Conservation (phyloP, 805 yeast genomes). For the Zygosaccharomyces gambellarensis region DNA sequence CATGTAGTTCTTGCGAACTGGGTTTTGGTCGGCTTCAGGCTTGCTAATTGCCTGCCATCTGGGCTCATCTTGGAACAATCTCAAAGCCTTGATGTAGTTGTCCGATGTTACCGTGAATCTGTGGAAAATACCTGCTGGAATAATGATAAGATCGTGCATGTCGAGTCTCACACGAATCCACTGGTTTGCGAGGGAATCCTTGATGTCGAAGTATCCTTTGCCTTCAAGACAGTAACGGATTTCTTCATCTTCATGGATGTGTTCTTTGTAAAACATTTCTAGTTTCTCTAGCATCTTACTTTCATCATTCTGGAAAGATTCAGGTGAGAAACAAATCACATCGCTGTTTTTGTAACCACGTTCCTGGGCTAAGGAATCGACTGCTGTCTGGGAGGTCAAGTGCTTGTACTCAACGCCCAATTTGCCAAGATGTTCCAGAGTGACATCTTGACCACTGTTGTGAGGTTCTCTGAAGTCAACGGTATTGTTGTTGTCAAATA, state of each 20-base stretch:
- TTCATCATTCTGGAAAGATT: slow-evolving; percentile 58
- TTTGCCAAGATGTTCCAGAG: slow-evolving; percentile 44
- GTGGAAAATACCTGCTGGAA: slow-evolving; percentile 94
- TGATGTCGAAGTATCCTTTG: slow-evolving; percentile 85
- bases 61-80: slow-evolving; percentile 91
- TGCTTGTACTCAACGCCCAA: slow-evolving; percentile 68
- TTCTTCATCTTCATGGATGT: slow-evolving; percentile 95
- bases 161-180: slow-evolving; percentile 76
- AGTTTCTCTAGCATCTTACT: slow-evolving; percentile 58
- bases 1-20: slow-evolving; percentile 45
- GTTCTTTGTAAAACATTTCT: slow-evolving; percentile 71
- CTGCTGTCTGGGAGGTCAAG: slow-evolving; percentile 46
- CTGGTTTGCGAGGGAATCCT: slow-evolving; percentile 46
- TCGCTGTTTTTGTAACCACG: slow-evolving; percentile 81
- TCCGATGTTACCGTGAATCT: slow-evolving; percentile 71
- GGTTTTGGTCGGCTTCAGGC: slow-evolving; percentile 47
- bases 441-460: slow-evolving; percentile 59
- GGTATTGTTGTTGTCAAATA: slow-evolving; percentile 57
- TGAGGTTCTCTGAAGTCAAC: slow-evolving; percentile 65
- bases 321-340: slow-evolving; percentile 53
- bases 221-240: slow-evolving; percentile 87
- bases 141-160: slow-evolving; percentile 59
- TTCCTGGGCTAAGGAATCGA: slow-evolving; percentile 61
- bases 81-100: slow-evolving; percentile 66
- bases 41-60: slow-evolving; percentile 88